These are phyloP conservation scores for Penicillium verhagenii DNA, from an alignment of 495 filamentous ascomycete species.

Conservation along the genomic window DNA sequence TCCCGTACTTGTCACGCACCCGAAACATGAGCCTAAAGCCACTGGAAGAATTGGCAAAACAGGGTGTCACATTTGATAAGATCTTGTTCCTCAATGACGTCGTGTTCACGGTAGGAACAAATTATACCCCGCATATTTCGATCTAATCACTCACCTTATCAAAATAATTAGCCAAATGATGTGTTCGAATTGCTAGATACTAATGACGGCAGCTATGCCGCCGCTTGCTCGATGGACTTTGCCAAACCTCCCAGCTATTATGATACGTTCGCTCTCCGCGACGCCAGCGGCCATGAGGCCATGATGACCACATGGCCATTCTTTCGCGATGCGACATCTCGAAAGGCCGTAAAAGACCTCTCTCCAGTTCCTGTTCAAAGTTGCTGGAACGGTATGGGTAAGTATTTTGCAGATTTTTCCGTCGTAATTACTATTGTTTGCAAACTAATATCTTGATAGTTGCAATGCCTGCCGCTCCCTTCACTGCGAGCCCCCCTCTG, in stretches of 20 bases:
- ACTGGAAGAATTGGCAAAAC: constrained; percentile 39
- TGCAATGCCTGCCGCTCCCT: constrained; percentile 57
- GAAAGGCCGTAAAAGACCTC: constrained; percentile 53
- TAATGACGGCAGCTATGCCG: constrained; percentile 69
- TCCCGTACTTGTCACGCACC: constrained; percentile 64
- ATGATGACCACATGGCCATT: constrained; percentile 73
- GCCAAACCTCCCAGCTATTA: constrained; percentile 66
- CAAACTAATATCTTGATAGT: constrained; percentile 32
- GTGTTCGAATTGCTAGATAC: constrained; percentile 70
- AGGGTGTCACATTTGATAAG: constrained; percentile 60
- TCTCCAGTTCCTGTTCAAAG: constrained; percentile 65
- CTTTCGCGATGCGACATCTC: constrained; percentile 62
- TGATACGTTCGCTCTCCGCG: constrained; percentile 83
- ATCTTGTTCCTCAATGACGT: constrained; percentile 77
- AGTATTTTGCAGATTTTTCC: neutral
- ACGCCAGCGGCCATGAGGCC: constrained; percentile 59
- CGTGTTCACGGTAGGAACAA: constrained; percentile 62
- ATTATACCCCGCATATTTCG: neutral
- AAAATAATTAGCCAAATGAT: constrained; percentile 58
- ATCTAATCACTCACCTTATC: no score
- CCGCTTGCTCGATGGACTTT: constrained; percentile 82
- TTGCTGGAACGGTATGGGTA: constrained; percentile 83
- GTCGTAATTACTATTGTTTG: no score
- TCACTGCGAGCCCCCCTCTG: constrained; percentile 46
- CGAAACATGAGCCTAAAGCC: constrained; percentile 58